Percentiles rank a stretch among this genome's conserved stretches.
Evolutionary conservation across 768 basidiomycete species (phyloP).

Genomic region (Boletus rubroflammeus): DNA sequence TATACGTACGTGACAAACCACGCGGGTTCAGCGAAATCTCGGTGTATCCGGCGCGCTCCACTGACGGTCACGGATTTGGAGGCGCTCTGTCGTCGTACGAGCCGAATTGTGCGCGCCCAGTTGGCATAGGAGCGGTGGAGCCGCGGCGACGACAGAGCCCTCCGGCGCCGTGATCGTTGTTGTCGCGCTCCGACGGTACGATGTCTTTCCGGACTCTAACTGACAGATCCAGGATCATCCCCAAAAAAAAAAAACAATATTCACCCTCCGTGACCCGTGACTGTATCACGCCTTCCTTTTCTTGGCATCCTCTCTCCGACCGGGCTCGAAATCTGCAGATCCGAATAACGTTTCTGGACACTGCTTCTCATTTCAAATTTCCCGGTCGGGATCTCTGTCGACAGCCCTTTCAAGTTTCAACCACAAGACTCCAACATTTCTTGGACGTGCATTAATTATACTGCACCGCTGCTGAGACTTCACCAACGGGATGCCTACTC

Average conservation of each 20-base stretch:
- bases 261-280: constrained; percentile 23
- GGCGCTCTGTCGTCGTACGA: background rate
- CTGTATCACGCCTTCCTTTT: constrained; percentile 9
- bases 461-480: background rate
- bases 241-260: constrained; percentile 8
- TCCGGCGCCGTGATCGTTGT: background rate
- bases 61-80: background rate
- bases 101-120: background rate
- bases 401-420: too few relatives aligned
- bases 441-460: background rate
- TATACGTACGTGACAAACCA: constrained; percentile 21
- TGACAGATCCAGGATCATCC: background rate
- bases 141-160: constrained; percentile 1
- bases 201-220: background rate
- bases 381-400: constrained; percentile 3
- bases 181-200: background rate
- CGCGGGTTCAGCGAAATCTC: constrained; percentile 8
- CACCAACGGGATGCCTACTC: background rate
- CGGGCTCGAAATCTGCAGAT: constrained; percentile 29
- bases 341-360: constrained; percentile 27
- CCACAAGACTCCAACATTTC: background rate
- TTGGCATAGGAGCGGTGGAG: constrained; percentile 9
- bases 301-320: constrained; percentile 8
- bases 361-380: constrained; percentile 34
- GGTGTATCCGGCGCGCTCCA: background rate